A percentile compares a stretch with the other conserved stretches of the same genome.
These are phyloP conservation scores for Fusarium sp. DNA, from an alignment of 2,329 filamentous ascomycete genomes.

Conservation along the genomic window DNA sequence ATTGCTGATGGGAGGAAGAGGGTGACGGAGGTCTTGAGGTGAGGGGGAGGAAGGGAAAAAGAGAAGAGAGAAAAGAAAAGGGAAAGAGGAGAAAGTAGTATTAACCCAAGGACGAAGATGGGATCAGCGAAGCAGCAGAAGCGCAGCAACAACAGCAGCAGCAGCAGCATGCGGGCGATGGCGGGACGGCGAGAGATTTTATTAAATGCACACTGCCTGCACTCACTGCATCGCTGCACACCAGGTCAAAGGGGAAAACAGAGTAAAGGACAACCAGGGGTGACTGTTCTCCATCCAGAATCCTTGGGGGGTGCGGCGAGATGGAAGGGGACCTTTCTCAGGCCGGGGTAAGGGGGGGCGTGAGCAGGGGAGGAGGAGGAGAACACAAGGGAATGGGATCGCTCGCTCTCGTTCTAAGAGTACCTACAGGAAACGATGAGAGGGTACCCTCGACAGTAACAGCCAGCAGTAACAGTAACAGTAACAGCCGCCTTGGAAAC, in stretches of 20 bases:
- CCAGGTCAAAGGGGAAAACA: slow-evolving; percentile 29
- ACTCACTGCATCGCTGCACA: neutral
- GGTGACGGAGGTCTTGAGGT: neutral
- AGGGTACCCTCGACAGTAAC: slow-evolving; percentile 22
- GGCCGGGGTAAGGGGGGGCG: slow-evolving; percentile 14
- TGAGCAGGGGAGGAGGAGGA: neutral
- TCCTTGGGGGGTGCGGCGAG: slow-evolving; percentile 8
- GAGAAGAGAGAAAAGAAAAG: slow-evolving; percentile 5
- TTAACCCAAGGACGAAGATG: slow-evolving; percentile 30
- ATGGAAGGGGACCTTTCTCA: neutral
- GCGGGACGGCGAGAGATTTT: slow-evolving; percentile 41
- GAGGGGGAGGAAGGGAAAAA: neutral
- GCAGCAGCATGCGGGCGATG: slow-evolving; percentile 30
- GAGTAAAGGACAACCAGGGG: slow-evolving; percentile 11
- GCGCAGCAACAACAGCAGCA: slow-evolving; percentile 7
- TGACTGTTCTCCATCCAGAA: neutral
- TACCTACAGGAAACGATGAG: neutral
- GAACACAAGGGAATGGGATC: slow-evolving; percentile 15
- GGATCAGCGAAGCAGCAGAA: slow-evolving; percentile 18
- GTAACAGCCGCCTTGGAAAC: slow-evolving; percentile 5
- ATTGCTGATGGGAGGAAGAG: neutral
- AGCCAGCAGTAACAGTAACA: neutral
- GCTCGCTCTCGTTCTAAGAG: slow-evolving; percentile 7
- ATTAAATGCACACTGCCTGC: slow-evolving; percentile 23
- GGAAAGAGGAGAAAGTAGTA: slow-evolving; percentile 16